Evolutionary conservation across 345 rosid genomes (phyloP), one percentile per base, ranked within the genome.

Genomic region (Draba incana): DNA sequence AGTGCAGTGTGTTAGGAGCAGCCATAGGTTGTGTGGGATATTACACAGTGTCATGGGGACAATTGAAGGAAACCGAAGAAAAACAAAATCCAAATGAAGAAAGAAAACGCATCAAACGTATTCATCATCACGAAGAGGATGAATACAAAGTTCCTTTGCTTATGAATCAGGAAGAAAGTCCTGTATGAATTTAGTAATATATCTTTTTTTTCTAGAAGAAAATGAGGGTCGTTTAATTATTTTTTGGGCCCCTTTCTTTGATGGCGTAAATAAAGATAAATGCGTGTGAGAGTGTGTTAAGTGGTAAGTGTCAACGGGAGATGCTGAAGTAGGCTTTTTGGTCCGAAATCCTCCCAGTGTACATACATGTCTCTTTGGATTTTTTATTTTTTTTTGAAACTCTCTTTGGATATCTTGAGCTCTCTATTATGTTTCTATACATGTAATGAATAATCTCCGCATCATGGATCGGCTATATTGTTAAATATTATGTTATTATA

Each of bases 1-100:
- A n/a, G 8, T 41, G 61, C 88, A 92, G 96, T 79, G 76, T 84
- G 39, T 60, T 84, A 69, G 98, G 92, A 77, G 84, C 90, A 42
- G 64, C 82, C 33, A 66, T 88, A 49, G 70, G 76, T 61, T 96
- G 94, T 14, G 66, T 78, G 51, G 93, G 94, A 47, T 87, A 83
- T 48, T 87, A 81, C 46, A 77, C 81, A 1, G 70, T 84, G 45
- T 64, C 74, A 64, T 85, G 86, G 90, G 98, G 86, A 28, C 91
- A 84, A 10, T 59, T 80, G 24, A 82, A 71, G 70, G 89, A 83
- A 55, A 52, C 23, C 5, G 82, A 81, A 25, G 85, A 79, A 56
- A 70, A 65, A 16, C 66, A 75, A 31, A 48, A 54, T 56, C 53
- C 54, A 55, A 39, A 58, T 0, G 56, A 52, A 60, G 49, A 35